Evolutionary conservation across 2,329 filamentous ascomycete species (phyloP).

Genomic region (Epichloe glyceriae): DNA sequence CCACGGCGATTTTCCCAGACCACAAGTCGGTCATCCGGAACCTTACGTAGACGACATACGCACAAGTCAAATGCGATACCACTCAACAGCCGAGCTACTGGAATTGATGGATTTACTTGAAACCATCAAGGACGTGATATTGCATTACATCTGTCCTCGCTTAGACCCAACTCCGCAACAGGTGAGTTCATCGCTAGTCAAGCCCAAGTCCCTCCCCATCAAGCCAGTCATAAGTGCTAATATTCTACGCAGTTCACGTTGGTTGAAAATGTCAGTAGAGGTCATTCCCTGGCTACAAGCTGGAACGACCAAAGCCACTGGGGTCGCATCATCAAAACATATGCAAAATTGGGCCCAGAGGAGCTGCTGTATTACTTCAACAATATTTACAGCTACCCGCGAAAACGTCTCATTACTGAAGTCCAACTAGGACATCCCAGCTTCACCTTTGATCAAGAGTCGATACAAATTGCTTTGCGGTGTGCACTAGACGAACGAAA

Average conservation of each 20-base stretch:
- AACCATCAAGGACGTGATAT: constrained; percentile 31
- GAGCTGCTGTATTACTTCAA: constrained; percentile 37
- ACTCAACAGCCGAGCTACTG: constrained; percentile 30
- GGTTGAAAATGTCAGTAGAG: constrained; percentile 14
- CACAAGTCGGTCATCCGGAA: constrained; percentile 24
- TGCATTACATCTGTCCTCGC: constrained; percentile 33
- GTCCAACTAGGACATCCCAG: constrained; percentile 26
- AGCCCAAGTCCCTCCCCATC: background rate
- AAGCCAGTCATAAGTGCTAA: background rate
- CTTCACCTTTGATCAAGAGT: constrained; percentile 33
- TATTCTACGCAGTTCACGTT: constrained; percentile 10
- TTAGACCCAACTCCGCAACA: constrained; percentile 23
- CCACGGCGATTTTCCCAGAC: constrained; percentile 29
- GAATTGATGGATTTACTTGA: constrained; percentile 33
- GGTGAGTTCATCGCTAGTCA: constrained; percentile 15
- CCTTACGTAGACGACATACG: constrained; percentile 27
- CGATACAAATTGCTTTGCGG: constrained; percentile 26
- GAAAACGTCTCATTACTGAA: constrained; percentile 29
- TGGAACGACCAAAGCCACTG: constrained; percentile 25
- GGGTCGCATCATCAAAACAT: constrained; percentile 29
- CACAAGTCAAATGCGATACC: constrained; percentile 28
- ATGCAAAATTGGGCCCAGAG: constrained; percentile 36
- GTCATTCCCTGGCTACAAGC: constrained; percentile 19
- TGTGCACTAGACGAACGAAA: constrained; percentile 26
- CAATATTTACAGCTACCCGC: constrained; percentile 32